A percentile compares a stretch with the other conserved stretches of the same genome.
Evolutionary conservation across 2,329 filamentous ascomycete genomes (phyloP).

Genomic region (Sodiomyces alkalinus): DNA sequence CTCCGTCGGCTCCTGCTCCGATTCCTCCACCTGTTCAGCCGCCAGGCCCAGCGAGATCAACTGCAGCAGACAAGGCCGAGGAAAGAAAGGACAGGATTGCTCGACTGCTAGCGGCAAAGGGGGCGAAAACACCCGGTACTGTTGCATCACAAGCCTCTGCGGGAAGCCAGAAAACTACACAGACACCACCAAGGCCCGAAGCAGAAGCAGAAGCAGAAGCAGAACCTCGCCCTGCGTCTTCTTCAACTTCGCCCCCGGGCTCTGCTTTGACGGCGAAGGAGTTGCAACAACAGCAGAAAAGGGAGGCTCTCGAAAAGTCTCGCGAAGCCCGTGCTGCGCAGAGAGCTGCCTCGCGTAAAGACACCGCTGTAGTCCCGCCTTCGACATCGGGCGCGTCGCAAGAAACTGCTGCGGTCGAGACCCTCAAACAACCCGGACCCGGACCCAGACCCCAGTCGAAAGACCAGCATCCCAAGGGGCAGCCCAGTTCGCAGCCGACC

Average conservation of each 20-base stretch:
- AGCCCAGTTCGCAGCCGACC: too few species aligned
- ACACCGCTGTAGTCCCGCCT: neutral
- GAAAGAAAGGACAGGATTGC: constrained; percentile 66
- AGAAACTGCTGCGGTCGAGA: too few species aligned
- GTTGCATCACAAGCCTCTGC: constrained; percentile 6
- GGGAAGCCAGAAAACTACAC: constrained; percentile 1
- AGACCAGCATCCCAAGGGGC: too few species aligned
- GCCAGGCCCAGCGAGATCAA: neutral
- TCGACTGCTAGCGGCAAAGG: constrained; percentile 58
- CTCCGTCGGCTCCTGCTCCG: too few species aligned
- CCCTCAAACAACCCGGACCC: too few species aligned
- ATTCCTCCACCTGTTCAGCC: neutral
- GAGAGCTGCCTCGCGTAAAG: constrained; percentile 15
- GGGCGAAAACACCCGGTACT: constrained; percentile 29
- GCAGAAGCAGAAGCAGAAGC: too few species aligned
- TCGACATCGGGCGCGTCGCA: neutral
- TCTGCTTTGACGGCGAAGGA: constrained; percentile 56
- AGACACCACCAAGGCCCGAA: too few species aligned
- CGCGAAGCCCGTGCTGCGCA: constrained; percentile 28
- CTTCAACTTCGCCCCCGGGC: too few species aligned
- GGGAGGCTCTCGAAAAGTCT: constrained; percentile 56
- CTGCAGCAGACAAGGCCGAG: constrained; percentile 24
- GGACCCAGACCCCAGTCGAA: too few species aligned
- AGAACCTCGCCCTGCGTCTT: too few species aligned
- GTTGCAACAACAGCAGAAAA: constrained; percentile 56